These are phyloP conservation scores for Capillidium rhysosporum DNA, from an alignment of 371 early-diverging fungal genomes.

Conservation along the genomic window DNA sequence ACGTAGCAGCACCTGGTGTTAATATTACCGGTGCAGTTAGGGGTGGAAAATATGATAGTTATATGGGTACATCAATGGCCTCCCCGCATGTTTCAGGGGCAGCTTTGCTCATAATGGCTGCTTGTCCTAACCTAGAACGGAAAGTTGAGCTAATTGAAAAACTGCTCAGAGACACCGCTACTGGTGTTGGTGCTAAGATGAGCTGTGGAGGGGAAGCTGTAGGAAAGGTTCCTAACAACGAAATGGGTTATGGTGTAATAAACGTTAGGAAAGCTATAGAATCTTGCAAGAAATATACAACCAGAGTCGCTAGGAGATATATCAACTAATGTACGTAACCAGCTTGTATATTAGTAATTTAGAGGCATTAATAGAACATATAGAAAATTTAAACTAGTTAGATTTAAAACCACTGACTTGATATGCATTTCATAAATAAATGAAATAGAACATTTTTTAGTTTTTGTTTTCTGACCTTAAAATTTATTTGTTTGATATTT, in stretches of 20 bases:
- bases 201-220: not conserved
- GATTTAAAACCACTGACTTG: no score
- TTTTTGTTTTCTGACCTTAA: no score
- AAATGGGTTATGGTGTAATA: not conserved
- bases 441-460: no score
- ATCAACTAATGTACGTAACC: not conserved
- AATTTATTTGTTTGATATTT: no score
- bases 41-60: not conserved
- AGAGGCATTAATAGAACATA: no score
- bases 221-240: not conserved
- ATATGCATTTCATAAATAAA: no score
- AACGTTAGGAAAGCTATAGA: not conserved
- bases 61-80: slow-evolving; percentile 40
- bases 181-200: not conserved
- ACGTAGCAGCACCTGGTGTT: slow-evolving; percentile 17
- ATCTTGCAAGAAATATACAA: not conserved
- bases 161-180: not conserved
- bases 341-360: no score
- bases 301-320: not conserved
- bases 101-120: slow-evolving; percentile 13
- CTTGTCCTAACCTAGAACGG: not conserved
- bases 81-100: slow-evolving; percentile 61
- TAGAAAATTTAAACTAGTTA: no score
- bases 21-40: slow-evolving; percentile 13
- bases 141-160: not conserved